A percentile compares a stretch with the other conserved stretches of the same genome.
These are phyloP conservation scores for Petunia axillaris DNA, from an alignment of 257 asterid genomes.

Conservation along the genomic window DNA sequence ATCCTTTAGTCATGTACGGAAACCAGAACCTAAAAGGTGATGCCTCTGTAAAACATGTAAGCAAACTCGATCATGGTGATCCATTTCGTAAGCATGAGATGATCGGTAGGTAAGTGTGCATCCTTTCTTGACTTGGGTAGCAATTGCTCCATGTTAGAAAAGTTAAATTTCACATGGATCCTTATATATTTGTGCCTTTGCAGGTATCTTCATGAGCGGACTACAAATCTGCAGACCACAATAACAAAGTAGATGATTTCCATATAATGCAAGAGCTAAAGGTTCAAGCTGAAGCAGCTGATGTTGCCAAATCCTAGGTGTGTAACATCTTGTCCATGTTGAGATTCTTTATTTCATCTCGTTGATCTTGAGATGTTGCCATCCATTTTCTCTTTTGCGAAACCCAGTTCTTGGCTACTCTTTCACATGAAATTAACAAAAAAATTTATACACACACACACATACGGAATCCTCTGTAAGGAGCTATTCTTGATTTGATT, in stretches of 20 bases:
- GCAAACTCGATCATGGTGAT: slow-evolving; percentile 86
- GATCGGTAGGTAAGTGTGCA: slow-evolving; percentile 71
- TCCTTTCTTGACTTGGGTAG: slow-evolving; percentile 1
- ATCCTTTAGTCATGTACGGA: slow-evolving; percentile 79
- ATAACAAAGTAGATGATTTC: slow-evolving; percentile 79
- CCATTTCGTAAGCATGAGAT: slow-evolving; percentile 88
- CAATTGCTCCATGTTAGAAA: background rate
- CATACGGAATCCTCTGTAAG: slow-evolving; percentile 92
- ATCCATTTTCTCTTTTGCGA: slow-evolving; percentile 26
- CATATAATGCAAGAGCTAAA: slow-evolving; percentile 70
- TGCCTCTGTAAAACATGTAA: slow-evolving; percentile 64
- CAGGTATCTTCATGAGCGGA: slow-evolving; percentile 75
- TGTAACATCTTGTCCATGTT: slow-evolving; percentile 20
- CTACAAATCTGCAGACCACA: slow-evolving; percentile 68
- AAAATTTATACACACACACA: slow-evolving; percentile 71
- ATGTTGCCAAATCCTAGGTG: slow-evolving; percentile 94
- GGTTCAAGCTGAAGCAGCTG: slow-evolving; percentile 94
- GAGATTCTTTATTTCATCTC: background rate
- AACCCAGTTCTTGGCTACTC: slow-evolving; percentile 88
- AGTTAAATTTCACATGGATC: background rate
- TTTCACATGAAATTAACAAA: slow-evolving; percentile 66
- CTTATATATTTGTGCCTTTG: slow-evolving; percentile 25
- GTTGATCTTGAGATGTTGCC: slow-evolving; percentile 27
- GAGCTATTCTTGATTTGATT: background rate
- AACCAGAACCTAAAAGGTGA: slow-evolving; percentile 60